Percentiles rank a stretch among this genome's conserved stretches.
Conservation (phyloP, 257 asterid genomes). For the Solanum clarkiae region DNA sequence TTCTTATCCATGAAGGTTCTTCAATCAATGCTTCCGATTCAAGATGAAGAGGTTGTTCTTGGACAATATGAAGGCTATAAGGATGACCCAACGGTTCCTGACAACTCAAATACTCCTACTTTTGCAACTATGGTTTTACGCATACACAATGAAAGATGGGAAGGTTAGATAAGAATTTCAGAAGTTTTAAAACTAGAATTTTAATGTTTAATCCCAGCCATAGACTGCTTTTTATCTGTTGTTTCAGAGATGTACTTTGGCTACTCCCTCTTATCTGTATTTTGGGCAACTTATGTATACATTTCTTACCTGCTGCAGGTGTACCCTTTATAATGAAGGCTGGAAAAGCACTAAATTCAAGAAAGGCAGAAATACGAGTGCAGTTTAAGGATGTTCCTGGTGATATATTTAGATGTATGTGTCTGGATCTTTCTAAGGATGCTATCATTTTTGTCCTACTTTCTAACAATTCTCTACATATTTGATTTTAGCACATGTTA, state of each 20-base stretch:
- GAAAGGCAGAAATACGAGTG: conserved; percentile 89
- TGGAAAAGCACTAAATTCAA: conserved; percentile 89
- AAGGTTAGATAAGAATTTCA: conserved; percentile 37
- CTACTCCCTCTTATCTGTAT: background rate
- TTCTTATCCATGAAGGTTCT: conserved; percentile 56
- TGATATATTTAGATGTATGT: conserved; percentile 72
- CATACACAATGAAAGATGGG: conserved; percentile 90
- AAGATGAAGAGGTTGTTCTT: conserved; percentile 85
- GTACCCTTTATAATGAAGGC: conserved; percentile 97
- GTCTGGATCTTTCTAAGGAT: background rate
- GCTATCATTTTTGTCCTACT: background rate
- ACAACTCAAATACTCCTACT: conserved; percentile 83
- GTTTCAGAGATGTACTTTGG: background rate
- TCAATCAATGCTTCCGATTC: conserved; percentile 76
- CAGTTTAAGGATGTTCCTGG: conserved; percentile 99
- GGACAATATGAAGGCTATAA: conserved; percentile 94
- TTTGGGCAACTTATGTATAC: background rate
- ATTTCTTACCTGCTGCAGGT: conserved; percentile 33
- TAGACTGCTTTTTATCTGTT: background rate
- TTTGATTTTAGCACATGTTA: background rate
- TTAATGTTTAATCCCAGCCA: background rate
- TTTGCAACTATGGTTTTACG: conserved; percentile 62
- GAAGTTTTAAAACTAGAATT: background rate
- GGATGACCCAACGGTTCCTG: conserved; percentile 87
- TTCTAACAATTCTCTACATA: background rate